Conservation (phyloP, 129 eudicot genomes). For the Lactuca saligna region DNA sequence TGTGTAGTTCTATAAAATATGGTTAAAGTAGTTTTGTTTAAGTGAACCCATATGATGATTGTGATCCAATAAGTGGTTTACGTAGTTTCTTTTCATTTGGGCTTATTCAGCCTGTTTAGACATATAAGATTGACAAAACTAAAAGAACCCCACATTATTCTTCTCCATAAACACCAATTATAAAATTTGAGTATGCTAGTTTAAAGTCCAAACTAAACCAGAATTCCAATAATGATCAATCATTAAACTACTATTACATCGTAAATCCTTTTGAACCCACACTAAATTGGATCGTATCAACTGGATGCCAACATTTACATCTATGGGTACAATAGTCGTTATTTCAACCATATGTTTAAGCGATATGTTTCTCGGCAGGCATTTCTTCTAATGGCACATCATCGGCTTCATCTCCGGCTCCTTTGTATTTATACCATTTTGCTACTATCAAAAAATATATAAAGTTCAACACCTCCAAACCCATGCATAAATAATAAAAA, state of each 20-base stretch:
- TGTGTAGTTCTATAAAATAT: too few species aligned
- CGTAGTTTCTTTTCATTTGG: too few species aligned
- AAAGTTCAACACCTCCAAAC: slow-evolving; percentile 40
- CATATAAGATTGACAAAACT: too few species aligned
- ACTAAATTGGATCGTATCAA: not conserved
- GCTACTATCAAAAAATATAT: slow-evolving; percentile 50
- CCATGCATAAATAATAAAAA: slow-evolving; percentile 45
- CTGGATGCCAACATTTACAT: not conserved
- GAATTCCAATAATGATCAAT: not conserved
- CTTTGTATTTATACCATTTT: slow-evolving; percentile 72
- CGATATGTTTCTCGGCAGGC: slow-evolving; percentile 31
- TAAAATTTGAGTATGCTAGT: too few species aligned
- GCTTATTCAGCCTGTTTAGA: too few species aligned
- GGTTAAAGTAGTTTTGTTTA: too few species aligned
- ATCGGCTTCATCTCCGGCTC: slow-evolving; percentile 14
- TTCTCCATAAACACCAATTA: not conserved
- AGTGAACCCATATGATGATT: too few species aligned
- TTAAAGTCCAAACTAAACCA: not conserved
- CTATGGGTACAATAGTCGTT: not conserved
- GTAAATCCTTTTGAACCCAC: not conserved
- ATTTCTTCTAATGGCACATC: slow-evolving; percentile 32
- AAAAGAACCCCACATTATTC: not conserved
- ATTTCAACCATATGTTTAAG: slow-evolving; percentile 19
- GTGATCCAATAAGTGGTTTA: too few species aligned
- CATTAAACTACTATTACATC: not conserved